Evolutionary conservation across 140 eudicot genomes (phyloP), one percentile per base, ranked within the genome.

Genomic region (Oenanthe javanica): DNA sequence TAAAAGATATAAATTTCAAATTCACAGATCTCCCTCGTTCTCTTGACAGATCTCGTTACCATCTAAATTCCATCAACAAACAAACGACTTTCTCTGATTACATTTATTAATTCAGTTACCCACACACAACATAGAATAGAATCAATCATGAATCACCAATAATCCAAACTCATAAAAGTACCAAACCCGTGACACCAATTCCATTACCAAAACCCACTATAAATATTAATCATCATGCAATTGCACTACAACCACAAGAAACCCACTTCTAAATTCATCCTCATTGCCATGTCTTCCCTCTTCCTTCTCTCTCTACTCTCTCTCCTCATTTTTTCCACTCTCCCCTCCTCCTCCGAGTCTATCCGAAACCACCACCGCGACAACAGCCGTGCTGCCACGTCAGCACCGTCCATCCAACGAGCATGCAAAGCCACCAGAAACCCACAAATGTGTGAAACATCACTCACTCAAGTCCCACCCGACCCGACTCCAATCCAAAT

Each of bases 381-480:
- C 83, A 70, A 70, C 75, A 14, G 63, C 21, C 42, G 43, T 42
- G 50, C 87, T 0, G 67, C 84, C 74, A 69, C 74, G 9, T 15
- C 87, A 4, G 73, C 88, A 45, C 79, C 84, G 13, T 82, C 70
- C 2, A 79, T 86, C 83, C 83, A 18, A 0, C 86, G 59, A 16
- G 83, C 78, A 16, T 83, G 82, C 49, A 74, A 80, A 77, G 89
- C 90, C 21, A 86, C 95, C 42, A 84, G 95, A 16, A 79, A 69
- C 76, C 85, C 81, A 14, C 85, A 84, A 16, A 54, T 84, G 25
- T 91, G 96, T 54, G 64, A 88, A 54, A 31, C 85, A 0, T 79
- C 89, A 11, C 80, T 89, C 0, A 15, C 21, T 19, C 66, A 14
- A 4, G 69, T 76, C 55, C 78, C 82, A 6, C 88, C 90, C 0